Percentiles rank a stretch among this genome's conserved stretches.
Conservation (phyloP, 2,329 filamentous ascomycete genomes). For the Cladobotryum mycophilum region DNA sequence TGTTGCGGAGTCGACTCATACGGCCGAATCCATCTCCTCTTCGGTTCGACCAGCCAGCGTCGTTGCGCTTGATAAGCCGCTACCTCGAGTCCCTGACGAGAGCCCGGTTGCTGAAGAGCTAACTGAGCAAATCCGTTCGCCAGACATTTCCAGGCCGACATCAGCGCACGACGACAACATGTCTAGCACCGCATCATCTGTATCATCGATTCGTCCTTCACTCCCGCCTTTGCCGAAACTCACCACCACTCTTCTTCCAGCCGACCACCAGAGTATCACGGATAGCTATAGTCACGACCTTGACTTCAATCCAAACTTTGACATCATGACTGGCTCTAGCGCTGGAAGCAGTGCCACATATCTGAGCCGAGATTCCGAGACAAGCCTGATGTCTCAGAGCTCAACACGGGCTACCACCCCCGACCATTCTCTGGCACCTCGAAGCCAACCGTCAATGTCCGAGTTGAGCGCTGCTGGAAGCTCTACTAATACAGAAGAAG, state of each 20-base stretch:
- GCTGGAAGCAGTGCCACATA: conserved; percentile 74
- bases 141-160: conserved; percentile 36
- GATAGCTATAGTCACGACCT: conserved; percentile 42
- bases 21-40: conserved; percentile 30
- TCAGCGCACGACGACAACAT: conserved; percentile 36
- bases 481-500: conserved; percentile 63
- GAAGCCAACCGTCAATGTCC: conserved; percentile 56
- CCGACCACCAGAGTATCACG: conserved; percentile 42
- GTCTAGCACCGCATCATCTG: conserved; percentile 39
- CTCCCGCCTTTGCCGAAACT: conserved; percentile 54
- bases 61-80: conserved; percentile 57
- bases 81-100: conserved; percentile 54
- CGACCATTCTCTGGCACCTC: conserved; percentile 52
- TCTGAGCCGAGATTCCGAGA: conserved; percentile 72
- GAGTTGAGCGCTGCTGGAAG: conserved; percentile 63
- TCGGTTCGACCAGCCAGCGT: conserved; percentile 33
- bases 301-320: conserved; percentile 53
- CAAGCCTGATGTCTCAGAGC: conserved; percentile 70
- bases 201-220: conserved; percentile 41
- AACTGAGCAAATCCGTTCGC: conserved; percentile 25
- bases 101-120: conserved; percentile 9
- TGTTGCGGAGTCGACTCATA: conserved; percentile 34
- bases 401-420: conserved; percentile 88
- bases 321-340: conserved; percentile 69
- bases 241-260: conserved; percentile 42